phyloP scores from a whole-genome alignment of 1,139 yeast species.

The Yamadazyma epiphylla region DNA sequence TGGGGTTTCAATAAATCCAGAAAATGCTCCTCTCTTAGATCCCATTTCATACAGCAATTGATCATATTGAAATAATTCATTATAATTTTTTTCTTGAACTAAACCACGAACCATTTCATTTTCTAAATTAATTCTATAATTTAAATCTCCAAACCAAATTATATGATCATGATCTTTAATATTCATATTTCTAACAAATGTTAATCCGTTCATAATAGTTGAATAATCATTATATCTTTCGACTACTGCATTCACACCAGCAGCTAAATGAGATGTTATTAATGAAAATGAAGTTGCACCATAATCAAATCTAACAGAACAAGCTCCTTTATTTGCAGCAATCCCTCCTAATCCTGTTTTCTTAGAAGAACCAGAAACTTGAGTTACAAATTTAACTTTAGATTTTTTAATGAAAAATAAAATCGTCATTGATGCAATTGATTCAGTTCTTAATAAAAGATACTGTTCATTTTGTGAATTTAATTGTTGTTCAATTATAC shows the following conservation, averaged over 20 bases:
- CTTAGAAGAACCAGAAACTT: conserved; percentile 74
- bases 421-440: conserved; percentile 43
- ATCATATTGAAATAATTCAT: conserved; percentile 64
- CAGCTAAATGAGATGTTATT: conserved; percentile 92
- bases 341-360: conserved; percentile 92
- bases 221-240: conserved; percentile 89
- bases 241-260: conserved; percentile 78
- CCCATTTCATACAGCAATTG: conserved; percentile 82
- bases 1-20: conserved; percentile 77
- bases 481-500: conserved; percentile 51
- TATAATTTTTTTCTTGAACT: conserved; percentile 43
- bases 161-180: conserved; percentile 82
- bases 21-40: conserved; percentile 67
- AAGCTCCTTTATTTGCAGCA: conserved; percentile 90
- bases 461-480: conserved; percentile 39
- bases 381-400: conserved; percentile 60
- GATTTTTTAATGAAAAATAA: conserved; percentile 35
- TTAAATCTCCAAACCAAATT: conserved; percentile 95
- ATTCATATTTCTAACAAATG: conserved; percentile 67
- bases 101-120: conserved; percentile 70
- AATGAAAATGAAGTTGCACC: conserved; percentile 79
- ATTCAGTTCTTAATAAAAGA: conserved; percentile 38
- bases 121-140: conserved; percentile 73
- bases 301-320: conserved; percentile 75
- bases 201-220: conserved; percentile 71